Evolutionary conservation across 345 rosid species (phyloP), one percentile per base, ranked within the genome.

Genomic region (Xanthoceras sorbifolium): DNA sequence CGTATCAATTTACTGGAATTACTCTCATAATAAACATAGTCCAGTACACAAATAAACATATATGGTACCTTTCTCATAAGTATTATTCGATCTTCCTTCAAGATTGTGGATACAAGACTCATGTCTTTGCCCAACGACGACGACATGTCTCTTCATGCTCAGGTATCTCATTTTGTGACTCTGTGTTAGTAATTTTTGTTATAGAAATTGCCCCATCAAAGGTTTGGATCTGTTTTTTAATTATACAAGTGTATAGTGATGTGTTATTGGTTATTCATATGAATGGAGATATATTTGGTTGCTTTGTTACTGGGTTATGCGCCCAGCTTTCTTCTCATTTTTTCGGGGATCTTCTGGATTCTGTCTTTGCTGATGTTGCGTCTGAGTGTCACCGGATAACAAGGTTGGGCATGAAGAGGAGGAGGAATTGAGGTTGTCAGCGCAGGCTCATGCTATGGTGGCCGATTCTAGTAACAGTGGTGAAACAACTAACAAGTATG

Each of bases 341-440:
- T 50, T 90, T 90, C 0, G 87, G 76, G 60, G 97, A 93, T 76
- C 88, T 96, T 17, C 84, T 96, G 50, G 99, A 96, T 79, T 92
- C 94, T 7, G 87, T 92, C 70, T 88, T 93, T 57, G 93, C 87
- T 86, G 99, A 96, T 91, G 93, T 95, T 64, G 99, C 98, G 36
- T 93, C 98, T 12, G 97, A 95, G 85, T 89, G 91, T 84, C 98
- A 95, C 77, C 93, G 97, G 59, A 76, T 90, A 77, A 97, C 93
- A 36, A 87, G 89, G 83, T 75, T 92, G 76, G 97, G 97, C 44
- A 96, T 79, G 88, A 83, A 23, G 97, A 90, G 77, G 98, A 93
- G 76, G 98, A 95, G 81, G 98, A 96, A 78, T 55, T 92, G 82
- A 93, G 90, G 84, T 80, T 93, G 81, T 90, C 98, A 72, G 82